Evolutionary conservation across 2,329 filamentous ascomycete genomes (phyloP).

Genomic region (Monosporascus sp.): DNA sequence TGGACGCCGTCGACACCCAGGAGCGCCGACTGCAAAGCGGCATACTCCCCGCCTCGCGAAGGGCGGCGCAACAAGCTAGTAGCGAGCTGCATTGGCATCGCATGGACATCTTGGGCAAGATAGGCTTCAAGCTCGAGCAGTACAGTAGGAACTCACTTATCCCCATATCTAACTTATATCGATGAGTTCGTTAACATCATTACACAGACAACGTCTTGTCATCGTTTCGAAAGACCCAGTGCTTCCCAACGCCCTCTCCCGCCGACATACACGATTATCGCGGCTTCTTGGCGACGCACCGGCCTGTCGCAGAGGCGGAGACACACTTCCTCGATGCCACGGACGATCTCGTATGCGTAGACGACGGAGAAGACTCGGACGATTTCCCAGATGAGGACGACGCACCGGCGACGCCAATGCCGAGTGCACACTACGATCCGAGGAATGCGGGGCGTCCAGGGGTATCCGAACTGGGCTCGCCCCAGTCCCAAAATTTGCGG

Average conservation of each 20-base stretch:
- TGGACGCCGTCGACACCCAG: slow-evolving; percentile 58
- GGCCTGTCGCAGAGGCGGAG: slow-evolving; percentile 54
- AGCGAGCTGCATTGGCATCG: slow-evolving; percentile 55
- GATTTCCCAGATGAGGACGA: slow-evolving; percentile 10
- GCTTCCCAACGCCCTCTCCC: slow-evolving; percentile 41
- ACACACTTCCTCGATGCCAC: slow-evolving; percentile 51
- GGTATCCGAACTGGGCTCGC: too few species aligned
- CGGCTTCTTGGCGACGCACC: slow-evolving; percentile 48
- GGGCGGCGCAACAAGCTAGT: slow-evolving; percentile 48
- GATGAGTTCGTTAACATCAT: slow-evolving; percentile 7
- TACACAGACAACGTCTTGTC: slow-evolving; percentile 52
- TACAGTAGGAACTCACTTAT: slow-evolving; percentile 49
- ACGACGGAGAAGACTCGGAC: slow-evolving; percentile 17
- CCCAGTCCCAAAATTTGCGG: background rate
- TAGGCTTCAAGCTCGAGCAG: slow-evolving; percentile 61
- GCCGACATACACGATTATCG: slow-evolving; percentile 47
- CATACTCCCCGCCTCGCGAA: slow-evolving; percentile 53
- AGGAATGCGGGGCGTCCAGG: slow-evolving; percentile 2
- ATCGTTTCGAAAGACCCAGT: slow-evolving; percentile 50
- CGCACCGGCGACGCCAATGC: slow-evolving; percentile 12
- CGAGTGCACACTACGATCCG: slow-evolving; percentile 6
- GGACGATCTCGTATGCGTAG: slow-evolving; percentile 48
- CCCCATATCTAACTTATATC: background rate
- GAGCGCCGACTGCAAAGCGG: slow-evolving; percentile 35
- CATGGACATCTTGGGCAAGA: slow-evolving; percentile 55